Percentiles rank a stretch among this genome's conserved stretches.
Conservation (phyloP, 2,329 filamentous ascomycete genomes). For the Fonsecaea nubica region DNA sequence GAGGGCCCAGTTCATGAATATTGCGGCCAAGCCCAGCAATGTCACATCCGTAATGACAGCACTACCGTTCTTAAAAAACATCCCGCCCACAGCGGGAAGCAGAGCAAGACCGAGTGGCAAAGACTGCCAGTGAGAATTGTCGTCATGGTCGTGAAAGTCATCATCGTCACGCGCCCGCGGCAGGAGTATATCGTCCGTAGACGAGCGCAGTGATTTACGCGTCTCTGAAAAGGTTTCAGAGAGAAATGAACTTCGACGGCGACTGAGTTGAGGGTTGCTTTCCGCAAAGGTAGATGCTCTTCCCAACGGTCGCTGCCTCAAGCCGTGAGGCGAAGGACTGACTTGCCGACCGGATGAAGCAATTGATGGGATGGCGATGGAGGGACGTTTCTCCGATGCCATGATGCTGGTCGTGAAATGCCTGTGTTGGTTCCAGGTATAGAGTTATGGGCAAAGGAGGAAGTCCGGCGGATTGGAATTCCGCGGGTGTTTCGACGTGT, state of each 20-base stretch:
- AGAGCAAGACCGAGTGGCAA: slow-evolving; percentile 83
- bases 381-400: slow-evolving; percentile 28
- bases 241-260: slow-evolving; percentile 76
- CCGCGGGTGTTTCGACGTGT: slow-evolving; percentile 2
- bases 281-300: slow-evolving; percentile 50
- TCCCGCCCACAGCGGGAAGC: slow-evolving; percentile 81
- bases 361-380: slow-evolving; percentile 20
- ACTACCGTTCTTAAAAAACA: slow-evolving; percentile 84
- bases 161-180: slow-evolving; percentile 56
- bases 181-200: slow-evolving; percentile 72
- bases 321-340: slow-evolving; percentile 39
- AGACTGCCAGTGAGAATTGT: slow-evolving; percentile 75
- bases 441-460: not conserved
- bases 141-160: slow-evolving; percentile 51
- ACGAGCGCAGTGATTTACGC: slow-evolving; percentile 66
- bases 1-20: slow-evolving; percentile 93
- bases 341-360: slow-evolving; percentile 27
- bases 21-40: slow-evolving; percentile 76
- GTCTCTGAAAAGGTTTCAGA: slow-evolving; percentile 77
- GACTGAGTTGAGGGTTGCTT: slow-evolving; percentile 41
- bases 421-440: not conserved
- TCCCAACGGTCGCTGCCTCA: slow-evolving; percentile 47
- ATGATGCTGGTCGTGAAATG: slow-evolving; percentile 8
- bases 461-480: not conserved
- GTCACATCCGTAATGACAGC: slow-evolving; percentile 84